Base-by-base conservation (phyloP, 1,139 yeast genomes). In the Pichia sp. region DNA sequence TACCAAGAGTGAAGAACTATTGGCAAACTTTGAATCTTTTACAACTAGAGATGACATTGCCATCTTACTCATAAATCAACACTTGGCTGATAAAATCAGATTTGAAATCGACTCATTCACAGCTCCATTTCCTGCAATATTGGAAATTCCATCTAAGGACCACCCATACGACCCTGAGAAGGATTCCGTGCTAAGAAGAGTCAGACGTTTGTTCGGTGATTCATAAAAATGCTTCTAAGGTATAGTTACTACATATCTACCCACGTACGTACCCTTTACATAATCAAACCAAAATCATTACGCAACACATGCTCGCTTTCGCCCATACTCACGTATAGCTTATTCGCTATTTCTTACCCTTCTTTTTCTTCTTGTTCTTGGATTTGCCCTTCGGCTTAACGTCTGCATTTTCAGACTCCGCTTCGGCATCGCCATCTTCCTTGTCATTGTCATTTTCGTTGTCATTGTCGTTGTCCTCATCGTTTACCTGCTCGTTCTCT, bases 161-260 rank as follows among this genome's bases (percentile, higher is more conserved):
- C 97, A 91, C 59, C 98, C 99, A 17, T 91, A 91, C 59, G 88
- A 91, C 60, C 98, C 98, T 18, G 97, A 88, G 60, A 93, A 88
- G 76, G 99, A 91, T 62, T 82, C 95, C 17, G 87, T 91, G 38
- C 71, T 91, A 64, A 80, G 93, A 65, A 81, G 94, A 59, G 98
- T 91, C 22, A 82, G 95, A 67, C 77, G 95, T 58, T 67, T 91
- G 48, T 88, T 88, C 66, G 97, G 97, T 30, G 97, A 88, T 33
- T 30, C 39, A 22, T 37, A 27, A 27, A 18, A 11, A 18, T n/a
- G n/a, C n/a, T n/a, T n/a, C n/a, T n/a, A n/a, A n/a, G n/a, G n/a
- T n/a, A 18, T 28, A 19, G 6, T n/a, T n/a, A n/a, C n/a, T n/a
- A n/a, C n/a, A n/a, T n/a, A n/a, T n/a, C n/a, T n/a, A n/a, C n/a